These are phyloP conservation scores for Cyclotella atomus DNA, from an alignment of 108 stramenopile genomes.

Conservation along the genomic window DNA sequence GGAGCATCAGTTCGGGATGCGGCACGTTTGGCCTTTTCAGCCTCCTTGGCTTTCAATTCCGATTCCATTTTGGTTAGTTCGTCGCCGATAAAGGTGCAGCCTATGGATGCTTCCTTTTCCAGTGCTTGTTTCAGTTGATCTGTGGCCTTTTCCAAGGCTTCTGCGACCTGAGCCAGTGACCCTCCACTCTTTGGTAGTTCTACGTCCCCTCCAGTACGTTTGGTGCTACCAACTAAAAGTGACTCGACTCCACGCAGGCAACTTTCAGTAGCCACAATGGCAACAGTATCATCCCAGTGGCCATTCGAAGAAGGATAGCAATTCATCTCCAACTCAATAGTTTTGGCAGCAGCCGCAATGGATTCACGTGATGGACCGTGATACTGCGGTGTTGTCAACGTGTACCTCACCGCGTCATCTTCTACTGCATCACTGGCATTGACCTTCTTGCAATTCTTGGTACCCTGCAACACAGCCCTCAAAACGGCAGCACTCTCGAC, in stretches of 20 bases:
- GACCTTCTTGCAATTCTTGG: constrained; percentile 3
- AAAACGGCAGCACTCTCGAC: constrained; percentile 53
- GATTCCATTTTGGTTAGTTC: constrained; percentile 43
- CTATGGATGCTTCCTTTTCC: constrained; percentile 36
- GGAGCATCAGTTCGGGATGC: constrained; percentile 12
- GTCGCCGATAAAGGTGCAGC: constrained; percentile 21
- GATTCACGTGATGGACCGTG: constrained; percentile 58
- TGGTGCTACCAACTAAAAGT: constrained; percentile 8
- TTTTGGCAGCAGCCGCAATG: constrained; percentile 39
- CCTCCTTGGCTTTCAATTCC: constrained; percentile 56
- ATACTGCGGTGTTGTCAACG: constrained; percentile 49
- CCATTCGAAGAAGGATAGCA: constrained; percentile 35
- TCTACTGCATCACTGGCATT: not conserved
- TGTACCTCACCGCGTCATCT: constrained; percentile 15
- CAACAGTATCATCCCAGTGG: constrained; percentile 45
- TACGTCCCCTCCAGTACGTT: constrained; percentile 12
- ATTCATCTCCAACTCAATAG: constrained; percentile 65
- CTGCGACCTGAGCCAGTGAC: constrained; percentile 18
- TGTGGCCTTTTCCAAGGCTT: constrained; percentile 19
- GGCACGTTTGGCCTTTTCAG: constrained; percentile 59
- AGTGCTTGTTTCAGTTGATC: constrained; percentile 22
- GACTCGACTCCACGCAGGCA: constrained; percentile 10
- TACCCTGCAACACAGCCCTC: constrained; percentile 51
- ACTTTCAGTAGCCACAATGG: constrained; percentile 26
- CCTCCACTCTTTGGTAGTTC: not conserved